Evolutionary conservation across 176 grass and related monocot species (phyloP).

Genomic region (Aegilops bicornis): DNA sequence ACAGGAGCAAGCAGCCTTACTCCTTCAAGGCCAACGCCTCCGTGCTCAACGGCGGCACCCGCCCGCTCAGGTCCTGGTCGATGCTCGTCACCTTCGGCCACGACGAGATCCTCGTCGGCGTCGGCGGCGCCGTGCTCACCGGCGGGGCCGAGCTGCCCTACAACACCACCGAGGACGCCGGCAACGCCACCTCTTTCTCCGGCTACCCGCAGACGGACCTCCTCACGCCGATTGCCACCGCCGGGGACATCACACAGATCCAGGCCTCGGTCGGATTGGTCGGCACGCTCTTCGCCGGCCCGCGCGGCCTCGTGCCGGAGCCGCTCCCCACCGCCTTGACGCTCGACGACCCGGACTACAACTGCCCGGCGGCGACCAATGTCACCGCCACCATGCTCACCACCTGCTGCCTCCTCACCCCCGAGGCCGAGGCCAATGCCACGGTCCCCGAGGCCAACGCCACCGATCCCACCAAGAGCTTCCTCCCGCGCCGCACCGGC

Average conservation of each 20-base stretch:
- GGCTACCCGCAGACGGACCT: slow-evolving; percentile 80
- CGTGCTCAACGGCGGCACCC: slow-evolving; percentile 66
- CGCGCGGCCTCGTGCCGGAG: slow-evolving; percentile 32
- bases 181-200: slow-evolving; percentile 82
- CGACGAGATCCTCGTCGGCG: slow-evolving; percentile 74
- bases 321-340: slow-evolving; percentile 57
- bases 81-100: slow-evolving; percentile 56
- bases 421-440: slow-evolving; percentile 51
- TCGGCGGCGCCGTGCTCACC: slow-evolving; percentile 67
- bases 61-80: slow-evolving; percentile 68
- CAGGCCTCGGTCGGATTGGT: slow-evolving; percentile 47
- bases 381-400: neutral
- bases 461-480: slow-evolving; percentile 53
- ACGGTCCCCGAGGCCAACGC: slow-evolving; percentile 37
- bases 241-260: slow-evolving; percentile 51
- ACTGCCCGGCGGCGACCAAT: slow-evolving; percentile 43
- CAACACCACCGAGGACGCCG: slow-evolving; percentile 60
- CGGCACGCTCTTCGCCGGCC: slow-evolving; percentile 70
- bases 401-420: slow-evolving; percentile 80
- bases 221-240: slow-evolving; percentile 75
- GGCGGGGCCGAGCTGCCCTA: slow-evolving; percentile 64
- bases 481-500: slow-evolving; percentile 55
- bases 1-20: slow-evolving; percentile 70
- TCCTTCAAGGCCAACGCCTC: slow-evolving; percentile 58
- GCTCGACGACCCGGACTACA: slow-evolving; percentile 56